These are phyloP conservation scores for Dacryopinax primogenitus DNA, from an alignment of 768 basidiomycete species.

Conservation along the genomic window DNA sequence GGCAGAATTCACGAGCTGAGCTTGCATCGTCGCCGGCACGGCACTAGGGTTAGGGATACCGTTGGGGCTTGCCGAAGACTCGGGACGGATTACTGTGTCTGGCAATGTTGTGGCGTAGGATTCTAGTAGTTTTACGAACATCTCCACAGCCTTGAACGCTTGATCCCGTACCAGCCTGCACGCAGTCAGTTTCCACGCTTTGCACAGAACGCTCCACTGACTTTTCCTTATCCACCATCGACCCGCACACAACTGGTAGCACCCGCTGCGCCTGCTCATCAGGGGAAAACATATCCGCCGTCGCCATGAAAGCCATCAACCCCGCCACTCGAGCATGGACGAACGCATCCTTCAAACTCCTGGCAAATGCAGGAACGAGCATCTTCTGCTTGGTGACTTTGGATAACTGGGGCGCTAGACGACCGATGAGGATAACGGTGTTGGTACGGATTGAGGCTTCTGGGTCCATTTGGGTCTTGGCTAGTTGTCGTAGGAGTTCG, in stretches of 20 bases:
- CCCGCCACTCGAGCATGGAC: slow-evolving; percentile 89
- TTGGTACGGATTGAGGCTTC: slow-evolving; percentile 96
- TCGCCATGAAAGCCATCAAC: slow-evolving; percentile 91
- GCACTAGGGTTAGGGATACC: slow-evolving; percentile 21
- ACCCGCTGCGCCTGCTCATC: slow-evolving; percentile 86
- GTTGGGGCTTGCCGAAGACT: slow-evolving; percentile 21
- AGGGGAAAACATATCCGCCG: slow-evolving; percentile 72
- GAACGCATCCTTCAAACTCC: slow-evolving; percentile 80
- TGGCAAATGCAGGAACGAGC: slow-evolving; percentile 86
- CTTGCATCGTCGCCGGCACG: slow-evolving; percentile 25
- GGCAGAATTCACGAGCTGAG: slow-evolving; percentile 63
- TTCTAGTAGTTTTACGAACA: slow-evolving; percentile 77
- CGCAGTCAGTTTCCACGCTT: not conserved
- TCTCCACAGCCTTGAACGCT: slow-evolving; percentile 82
- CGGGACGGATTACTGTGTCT: slow-evolving; percentile 34
- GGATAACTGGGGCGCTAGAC: slow-evolving; percentile 72
- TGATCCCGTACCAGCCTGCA: slow-evolving; percentile 83
- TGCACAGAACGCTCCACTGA: slow-evolving; percentile 28
- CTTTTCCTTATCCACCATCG: slow-evolving; percentile 89
- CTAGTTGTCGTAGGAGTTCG: slow-evolving; percentile 82
- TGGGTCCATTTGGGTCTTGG: slow-evolving; percentile 81
- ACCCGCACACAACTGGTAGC: slow-evolving; percentile 67
- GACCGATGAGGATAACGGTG: slow-evolving; percentile 88
- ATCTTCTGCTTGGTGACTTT: slow-evolving; percentile 89
- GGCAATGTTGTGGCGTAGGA: slow-evolving; percentile 68